Conservation (phyloP, 257 asterid genomes). For the Pogostemon cablin region DNA sequence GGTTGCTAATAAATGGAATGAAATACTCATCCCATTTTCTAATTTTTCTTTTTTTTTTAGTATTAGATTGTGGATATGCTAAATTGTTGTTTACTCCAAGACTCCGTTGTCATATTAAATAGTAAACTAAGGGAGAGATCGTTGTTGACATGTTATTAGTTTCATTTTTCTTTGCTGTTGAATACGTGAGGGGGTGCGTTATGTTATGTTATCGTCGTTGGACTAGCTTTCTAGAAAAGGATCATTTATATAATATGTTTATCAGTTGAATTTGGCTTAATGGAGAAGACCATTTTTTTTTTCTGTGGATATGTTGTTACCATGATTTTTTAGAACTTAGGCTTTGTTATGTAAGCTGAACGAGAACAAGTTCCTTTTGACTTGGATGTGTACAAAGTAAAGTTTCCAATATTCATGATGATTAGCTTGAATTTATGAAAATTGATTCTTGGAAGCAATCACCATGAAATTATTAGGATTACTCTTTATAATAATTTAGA, state of each 20-base stretch:
- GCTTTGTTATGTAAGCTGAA: not conserved
- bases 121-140: no score
- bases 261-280: not conserved
- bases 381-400: not conserved
- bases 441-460: no score
- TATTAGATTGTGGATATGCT: no score
- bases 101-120: no score
- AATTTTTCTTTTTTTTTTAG: no score
- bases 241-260: not conserved
- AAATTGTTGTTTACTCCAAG: no score
- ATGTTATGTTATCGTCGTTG: no score
- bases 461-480: no score
- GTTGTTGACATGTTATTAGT: not conserved
- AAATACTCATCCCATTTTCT: no score
- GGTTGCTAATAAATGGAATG: no score
- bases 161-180: not conserved
- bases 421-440: no score
- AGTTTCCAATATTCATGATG: not conserved
- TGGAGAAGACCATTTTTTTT: not conserved
- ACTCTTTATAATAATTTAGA: no score
- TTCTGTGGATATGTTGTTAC: not conserved
- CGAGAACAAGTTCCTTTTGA: not conserved
- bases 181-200: constrained; percentile 1
- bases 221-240: not conserved
- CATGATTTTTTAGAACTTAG: not conserved